phyloP scores from a whole-genome alignment of 192 early-diverging fungal genomes.

The Allomyces arbusculus region DNA sequence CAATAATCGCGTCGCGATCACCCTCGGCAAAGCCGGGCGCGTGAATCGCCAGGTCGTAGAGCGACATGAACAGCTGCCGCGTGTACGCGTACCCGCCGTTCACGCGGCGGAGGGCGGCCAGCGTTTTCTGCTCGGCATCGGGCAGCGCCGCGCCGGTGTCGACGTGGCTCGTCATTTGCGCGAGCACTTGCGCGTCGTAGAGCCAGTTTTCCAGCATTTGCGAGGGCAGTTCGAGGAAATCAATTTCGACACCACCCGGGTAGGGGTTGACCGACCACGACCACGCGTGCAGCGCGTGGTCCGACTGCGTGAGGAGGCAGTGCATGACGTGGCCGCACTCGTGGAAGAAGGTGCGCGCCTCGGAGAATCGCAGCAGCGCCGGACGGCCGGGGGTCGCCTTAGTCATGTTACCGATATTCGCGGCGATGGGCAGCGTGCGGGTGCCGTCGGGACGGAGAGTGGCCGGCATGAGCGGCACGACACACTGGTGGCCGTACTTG shows the following conservation, averaged over 20 bases:
- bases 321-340: conserved; percentile 6
- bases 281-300: conserved; percentile 1
- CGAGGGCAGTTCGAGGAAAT: conserved; percentile 4
- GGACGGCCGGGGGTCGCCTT: neutral
- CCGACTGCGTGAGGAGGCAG: neutral
- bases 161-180: conserved; percentile 1
- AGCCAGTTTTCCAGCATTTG: conserved; percentile 8
- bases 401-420: neutral
- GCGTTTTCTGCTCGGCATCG: neutral
- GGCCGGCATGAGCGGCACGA: conserved; percentile 3
- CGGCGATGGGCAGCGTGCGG: neutral
- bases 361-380: neutral
- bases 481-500: conserved; percentile 7
- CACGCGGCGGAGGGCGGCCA: neutral
- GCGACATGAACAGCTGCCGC: conserved; percentile 7
- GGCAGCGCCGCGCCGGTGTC: conserved; percentile 1
- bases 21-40: neutral
- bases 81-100: conserved; percentile 2
- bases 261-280: conserved; percentile 6
- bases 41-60: conserved; percentile 5
- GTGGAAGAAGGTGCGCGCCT: conserved; percentile 5
- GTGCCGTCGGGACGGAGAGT: neutral
- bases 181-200: conserved; percentile 2
- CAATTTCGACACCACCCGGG: conserved; percentile 7
- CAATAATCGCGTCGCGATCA: neutral